A percentile compares a stretch with the other conserved stretches of the same genome.
These are phyloP conservation scores for Venturia carpophila DNA, from an alignment of 2,329 filamentous ascomycete species.

Conservation along the genomic window DNA sequence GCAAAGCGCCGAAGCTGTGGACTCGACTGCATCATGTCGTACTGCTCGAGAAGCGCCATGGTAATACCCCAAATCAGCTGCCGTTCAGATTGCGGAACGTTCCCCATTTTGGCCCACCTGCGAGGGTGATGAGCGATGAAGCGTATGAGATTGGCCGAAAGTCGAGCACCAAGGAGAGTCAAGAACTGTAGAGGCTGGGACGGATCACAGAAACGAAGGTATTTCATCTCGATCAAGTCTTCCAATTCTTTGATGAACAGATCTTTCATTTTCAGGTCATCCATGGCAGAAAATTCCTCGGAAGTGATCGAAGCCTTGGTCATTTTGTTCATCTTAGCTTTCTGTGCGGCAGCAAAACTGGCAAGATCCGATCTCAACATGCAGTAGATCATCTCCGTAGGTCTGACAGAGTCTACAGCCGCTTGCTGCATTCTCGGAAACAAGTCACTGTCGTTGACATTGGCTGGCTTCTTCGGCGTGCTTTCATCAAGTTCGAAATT, in stretches of 20 bases:
- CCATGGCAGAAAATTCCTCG: conserved; percentile 16
- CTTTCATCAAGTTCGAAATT: conserved; percentile 9
- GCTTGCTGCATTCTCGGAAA: conserved; percentile 38
- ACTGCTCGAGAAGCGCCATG: conserved; percentile 28
- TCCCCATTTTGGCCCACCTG: conserved; percentile 27
- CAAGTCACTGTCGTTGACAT: conserved; percentile 49
- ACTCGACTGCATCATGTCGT: conserved; percentile 31
- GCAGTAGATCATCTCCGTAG: conserved; percentile 6
- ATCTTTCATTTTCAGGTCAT: conserved; percentile 13
- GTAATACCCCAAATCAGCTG: conserved; percentile 27
- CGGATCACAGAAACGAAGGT: conserved; percentile 19
- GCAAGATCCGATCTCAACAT: conserved; percentile 11
- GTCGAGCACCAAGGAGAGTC: conserved; percentile 17
- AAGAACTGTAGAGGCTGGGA: conserved; percentile 23
- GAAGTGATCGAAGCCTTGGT: background rate
- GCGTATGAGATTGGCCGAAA: conserved; percentile 20
- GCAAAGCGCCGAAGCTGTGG: conserved; percentile 28
- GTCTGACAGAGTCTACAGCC: conserved; percentile 16
- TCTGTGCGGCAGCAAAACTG: conserved; percentile 14
- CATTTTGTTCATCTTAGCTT: conserved; percentile 4
- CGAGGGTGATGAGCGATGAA: conserved; percentile 28
- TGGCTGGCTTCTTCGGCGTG: conserved; percentile 41
- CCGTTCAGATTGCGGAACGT: conserved; percentile 26
- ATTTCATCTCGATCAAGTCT: conserved; percentile 24
- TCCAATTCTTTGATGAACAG: conserved; percentile 23